phyloP scores from a whole-genome alignment of 768 basidiomycete genomes.

The Cantharellus anzutake region DNA sequence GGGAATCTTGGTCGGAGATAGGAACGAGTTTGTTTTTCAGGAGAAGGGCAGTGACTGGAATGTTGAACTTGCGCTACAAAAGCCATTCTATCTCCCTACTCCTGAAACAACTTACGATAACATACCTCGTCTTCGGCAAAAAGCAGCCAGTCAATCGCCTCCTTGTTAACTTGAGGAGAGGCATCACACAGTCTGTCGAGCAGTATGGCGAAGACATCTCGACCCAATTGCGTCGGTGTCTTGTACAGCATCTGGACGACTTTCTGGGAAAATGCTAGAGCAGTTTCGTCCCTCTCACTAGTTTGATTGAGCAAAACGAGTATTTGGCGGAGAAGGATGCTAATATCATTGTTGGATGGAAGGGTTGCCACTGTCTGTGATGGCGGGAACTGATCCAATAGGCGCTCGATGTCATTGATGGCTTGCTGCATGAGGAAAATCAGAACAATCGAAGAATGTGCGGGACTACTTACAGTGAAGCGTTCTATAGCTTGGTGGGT shows the following conservation, averaged over 20 bases:
- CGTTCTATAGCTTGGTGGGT: constrained; percentile 62
- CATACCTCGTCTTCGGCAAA: constrained; percentile 91
- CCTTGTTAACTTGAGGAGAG: constrained; percentile 86
- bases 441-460: not conserved
- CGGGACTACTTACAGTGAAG: constrained; percentile 38
- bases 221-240: constrained; percentile 62
- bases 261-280: constrained; percentile 87
- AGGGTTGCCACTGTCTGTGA: constrained; percentile 47
- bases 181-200: constrained; percentile 75
- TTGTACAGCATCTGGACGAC: constrained; percentile 91
- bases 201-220: constrained; percentile 83
- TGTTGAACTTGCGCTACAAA: constrained; percentile 80
- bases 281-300: constrained; percentile 63
- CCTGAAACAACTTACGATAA: constrained; percentile 6
- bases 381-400: constrained; percentile 48
- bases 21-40: constrained; percentile 69
- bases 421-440: constrained; percentile 18
- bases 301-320: constrained; percentile 66
- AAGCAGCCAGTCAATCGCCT: constrained; percentile 90
- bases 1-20: constrained; percentile 63
- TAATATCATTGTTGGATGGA: constrained; percentile 72
- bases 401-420: constrained; percentile 55
- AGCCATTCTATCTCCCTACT: constrained; percentile 7
- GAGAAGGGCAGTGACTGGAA: constrained; percentile 80
- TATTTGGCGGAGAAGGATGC: constrained; percentile 67